phyloP scores from a whole-genome alignment of 176 grass and related monocot species.

The Cenchrus purpureus region DNA sequence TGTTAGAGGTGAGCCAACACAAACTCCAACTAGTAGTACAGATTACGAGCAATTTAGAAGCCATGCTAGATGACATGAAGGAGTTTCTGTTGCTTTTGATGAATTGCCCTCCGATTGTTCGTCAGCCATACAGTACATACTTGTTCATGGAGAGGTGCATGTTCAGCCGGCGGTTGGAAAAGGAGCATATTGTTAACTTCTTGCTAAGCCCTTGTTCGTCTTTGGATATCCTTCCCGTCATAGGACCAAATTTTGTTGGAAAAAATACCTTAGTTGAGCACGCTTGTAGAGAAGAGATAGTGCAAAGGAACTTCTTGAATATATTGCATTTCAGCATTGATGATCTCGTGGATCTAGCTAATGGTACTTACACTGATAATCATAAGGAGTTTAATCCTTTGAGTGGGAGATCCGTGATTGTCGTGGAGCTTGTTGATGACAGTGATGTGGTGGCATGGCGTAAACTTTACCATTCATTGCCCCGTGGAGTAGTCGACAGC shows the following conservation, averaged over 20 bases:
- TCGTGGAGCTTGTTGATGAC: neutral
- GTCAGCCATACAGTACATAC: neutral
- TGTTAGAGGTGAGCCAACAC: neutral
- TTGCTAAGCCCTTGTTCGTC: neutral
- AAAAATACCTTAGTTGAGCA: constrained; percentile 17
- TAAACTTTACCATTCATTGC: neutral
- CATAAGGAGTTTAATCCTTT: neutral
- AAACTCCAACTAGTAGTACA: neutral
- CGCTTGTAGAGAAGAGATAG: neutral
- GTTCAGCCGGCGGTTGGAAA: constrained; percentile 3
- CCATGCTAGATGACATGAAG: neutral
- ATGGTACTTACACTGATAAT: neutral
- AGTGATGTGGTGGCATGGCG: neutral
- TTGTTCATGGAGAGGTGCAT: constrained; percentile 11
- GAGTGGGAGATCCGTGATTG: neutral
- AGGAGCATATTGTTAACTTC: neutral
- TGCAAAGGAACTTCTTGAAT: neutral
- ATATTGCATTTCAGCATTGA: neutral
- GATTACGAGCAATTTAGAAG: neutral
- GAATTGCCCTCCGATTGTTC: neutral
- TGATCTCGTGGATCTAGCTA: neutral
- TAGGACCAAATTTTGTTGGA: neutral
- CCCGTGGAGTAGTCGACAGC: neutral
- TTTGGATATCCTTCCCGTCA: neutral
- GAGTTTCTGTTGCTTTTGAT: constrained; percentile 19